Evolutionary conservation across 2,329 filamentous ascomycete genomes (phyloP).

Genomic region (Cercospora nicotianae): DNA sequence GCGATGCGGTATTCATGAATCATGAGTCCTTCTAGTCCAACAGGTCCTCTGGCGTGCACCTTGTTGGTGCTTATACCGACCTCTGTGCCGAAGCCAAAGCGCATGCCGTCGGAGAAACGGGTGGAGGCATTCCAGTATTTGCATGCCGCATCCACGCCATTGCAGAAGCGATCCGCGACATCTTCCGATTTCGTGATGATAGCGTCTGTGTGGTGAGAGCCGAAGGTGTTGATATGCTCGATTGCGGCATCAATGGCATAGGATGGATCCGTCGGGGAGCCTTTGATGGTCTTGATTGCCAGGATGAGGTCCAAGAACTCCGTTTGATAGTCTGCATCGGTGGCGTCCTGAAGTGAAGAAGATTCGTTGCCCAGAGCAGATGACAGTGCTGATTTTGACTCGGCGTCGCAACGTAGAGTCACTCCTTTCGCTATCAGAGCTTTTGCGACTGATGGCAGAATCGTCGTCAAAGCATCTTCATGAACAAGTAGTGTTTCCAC

Average conservation of each 20-base stretch:
- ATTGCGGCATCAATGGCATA: constrained; percentile 66
- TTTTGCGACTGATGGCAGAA: constrained; percentile 70
- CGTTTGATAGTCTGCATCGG: constrained; percentile 73
- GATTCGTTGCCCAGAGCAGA: constrained; percentile 47
- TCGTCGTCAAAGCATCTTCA: constrained; percentile 62
- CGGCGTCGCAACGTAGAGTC: constrained; percentile 73
- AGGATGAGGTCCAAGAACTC: constrained; percentile 86
- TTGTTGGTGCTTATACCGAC: constrained; percentile 99
- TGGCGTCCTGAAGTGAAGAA: constrained; percentile 61
- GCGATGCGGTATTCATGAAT: constrained; percentile 96
- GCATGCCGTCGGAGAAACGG: constrained; percentile 92
- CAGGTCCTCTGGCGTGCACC: constrained; percentile 90
- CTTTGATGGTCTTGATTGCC: constrained; percentile 74
- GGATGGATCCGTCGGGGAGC: constrained; percentile 22
- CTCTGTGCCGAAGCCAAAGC: constrained; percentile 96
- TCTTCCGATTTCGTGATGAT: constrained; percentile 72
- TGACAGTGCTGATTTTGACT: constrained; percentile 64
- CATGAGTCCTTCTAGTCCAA: constrained; percentile 89
- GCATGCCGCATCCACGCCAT: constrained; percentile 80
- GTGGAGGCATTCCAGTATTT: constrained; percentile 98
- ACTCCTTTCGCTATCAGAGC: constrained; percentile 77
- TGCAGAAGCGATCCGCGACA: constrained; percentile 79
- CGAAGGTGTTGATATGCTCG: constrained; percentile 85
- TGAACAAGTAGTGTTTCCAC: constrained; percentile 91
- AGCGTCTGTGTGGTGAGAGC: constrained; percentile 89